Evolutionary conservation across 176 grass and related monocot genomes (phyloP).

Genomic region (Guadua angustifolia): DNA sequence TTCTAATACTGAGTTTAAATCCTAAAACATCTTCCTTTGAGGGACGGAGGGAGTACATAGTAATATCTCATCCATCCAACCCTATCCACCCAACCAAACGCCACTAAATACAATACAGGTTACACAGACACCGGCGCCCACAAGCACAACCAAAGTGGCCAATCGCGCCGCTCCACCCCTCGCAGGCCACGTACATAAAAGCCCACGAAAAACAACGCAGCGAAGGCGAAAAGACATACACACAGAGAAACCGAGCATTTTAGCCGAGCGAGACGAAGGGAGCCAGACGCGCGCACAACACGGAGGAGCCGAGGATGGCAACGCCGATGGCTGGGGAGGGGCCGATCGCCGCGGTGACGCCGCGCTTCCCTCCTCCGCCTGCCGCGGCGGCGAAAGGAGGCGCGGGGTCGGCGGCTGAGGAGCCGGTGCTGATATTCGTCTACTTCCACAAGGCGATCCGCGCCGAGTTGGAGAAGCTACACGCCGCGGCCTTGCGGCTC

Average conservation of each 20-base stretch:
- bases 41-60: too few species aligned
- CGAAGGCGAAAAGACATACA: background rate
- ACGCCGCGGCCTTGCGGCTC: slow-evolving; percentile 63
- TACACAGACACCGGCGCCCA: too few species aligned
- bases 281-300: background rate
- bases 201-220: slow-evolving; percentile 18
- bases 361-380: slow-evolving; percentile 36
- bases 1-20: too few species aligned
- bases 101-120: too few species aligned
- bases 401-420: slow-evolving; percentile 47
- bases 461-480: slow-evolving; percentile 69
- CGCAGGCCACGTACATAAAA: slow-evolving; percentile 11
- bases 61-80: too few species aligned
- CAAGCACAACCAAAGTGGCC: too few species aligned
- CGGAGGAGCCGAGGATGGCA: slow-evolving; percentile 27
- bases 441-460: slow-evolving; percentile 97
- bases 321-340: slow-evolving; percentile 36
- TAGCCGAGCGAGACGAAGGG: background rate
- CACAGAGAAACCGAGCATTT: background rate
- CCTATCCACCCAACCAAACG: too few species aligned
- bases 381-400: background rate
- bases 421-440: slow-evolving; percentile 74
- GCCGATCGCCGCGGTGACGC: slow-evolving; percentile 37
- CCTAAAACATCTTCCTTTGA: too few species aligned
- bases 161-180: background rate